These are phyloP conservation scores for Naegleria gruberi DNA, from an alignment of 208 protist genomes.

Conservation along the genomic window DNA sequence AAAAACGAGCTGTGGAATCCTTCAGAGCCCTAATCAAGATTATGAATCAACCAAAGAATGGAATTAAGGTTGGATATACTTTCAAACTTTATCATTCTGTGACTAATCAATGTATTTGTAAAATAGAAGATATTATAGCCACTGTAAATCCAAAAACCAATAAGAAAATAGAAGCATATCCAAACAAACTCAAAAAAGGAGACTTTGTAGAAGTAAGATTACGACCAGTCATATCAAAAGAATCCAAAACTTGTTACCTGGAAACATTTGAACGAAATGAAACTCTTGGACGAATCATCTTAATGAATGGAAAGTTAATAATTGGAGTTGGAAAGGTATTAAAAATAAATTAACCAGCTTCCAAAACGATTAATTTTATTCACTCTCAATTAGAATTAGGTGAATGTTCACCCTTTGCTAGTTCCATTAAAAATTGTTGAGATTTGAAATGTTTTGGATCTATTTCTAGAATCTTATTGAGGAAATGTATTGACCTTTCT, in stretches of 20 bases:
- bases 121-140: background rate
- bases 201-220: background rate
- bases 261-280: too few species aligned
- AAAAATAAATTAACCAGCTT: background rate
- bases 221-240: background rate
- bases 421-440: too few species aligned
- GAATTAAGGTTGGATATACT: background rate
- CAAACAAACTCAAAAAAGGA: background rate
- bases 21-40: background rate
- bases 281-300: background rate
- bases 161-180: background rate
- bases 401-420: too few species aligned
- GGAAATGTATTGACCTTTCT: too few species aligned
- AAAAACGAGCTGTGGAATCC: background rate
- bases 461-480: too few species aligned
- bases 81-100: background rate
- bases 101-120: background rate
- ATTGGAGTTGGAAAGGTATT: background rate
- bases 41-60: background rate
- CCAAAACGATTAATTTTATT: too few species aligned
- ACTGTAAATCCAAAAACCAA: too few species aligned
- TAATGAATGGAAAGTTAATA: background rate
- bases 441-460: too few species aligned
- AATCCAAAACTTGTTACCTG: background rate
- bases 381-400: too few species aligned